Percentiles rank a stretch among this genome's conserved stretches.
These are phyloP conservation scores for Tylopilus microsporus DNA, from an alignment of 1,284 basidiomycete species.

Conservation along the genomic window DNA sequence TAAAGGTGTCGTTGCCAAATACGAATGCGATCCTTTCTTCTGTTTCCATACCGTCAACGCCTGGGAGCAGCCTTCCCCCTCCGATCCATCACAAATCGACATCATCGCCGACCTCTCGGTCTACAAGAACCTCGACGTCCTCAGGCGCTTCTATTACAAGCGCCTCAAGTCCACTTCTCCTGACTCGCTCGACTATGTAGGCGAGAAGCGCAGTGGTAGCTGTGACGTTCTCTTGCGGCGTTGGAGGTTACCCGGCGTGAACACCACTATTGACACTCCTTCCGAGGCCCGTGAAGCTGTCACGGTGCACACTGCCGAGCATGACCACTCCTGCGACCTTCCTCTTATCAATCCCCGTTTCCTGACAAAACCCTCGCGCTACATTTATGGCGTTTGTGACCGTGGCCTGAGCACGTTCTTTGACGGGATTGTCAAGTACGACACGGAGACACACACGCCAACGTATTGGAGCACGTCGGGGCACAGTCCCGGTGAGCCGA, in stretches of 20 bases:
- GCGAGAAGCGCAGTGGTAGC: conserved; percentile 13
- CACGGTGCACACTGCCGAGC: conserved; percentile 20
- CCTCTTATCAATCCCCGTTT: conserved; percentile 31
- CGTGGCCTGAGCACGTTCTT: conserved; percentile 30
- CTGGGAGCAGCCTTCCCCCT: conserved; percentile 30
- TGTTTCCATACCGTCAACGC: conserved; percentile 37
- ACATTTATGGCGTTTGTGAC: conserved; percentile 31
- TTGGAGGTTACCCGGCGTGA: conserved; percentile 24
- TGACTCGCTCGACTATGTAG: conserved; percentile 29
- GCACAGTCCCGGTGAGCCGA: conserved; percentile 34
- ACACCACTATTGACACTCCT: conserved; percentile 15
- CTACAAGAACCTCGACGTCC: conserved; percentile 31
- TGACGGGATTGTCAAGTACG: conserved; percentile 35
- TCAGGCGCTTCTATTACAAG: conserved; percentile 28
- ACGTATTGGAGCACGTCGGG: conserved; percentile 30
- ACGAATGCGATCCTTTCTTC: conserved; percentile 37
- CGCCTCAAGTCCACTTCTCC: conserved; percentile 26
- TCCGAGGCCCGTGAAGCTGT: conserved; percentile 20
- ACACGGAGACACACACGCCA: conserved; percentile 21
- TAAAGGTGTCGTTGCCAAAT: conserved; percentile 35
- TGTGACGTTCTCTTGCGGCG: conserved; percentile 27
- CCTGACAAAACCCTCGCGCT: conserved; percentile 32
- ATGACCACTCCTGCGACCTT: conserved; percentile 32
- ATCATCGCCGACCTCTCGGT: conserved; percentile 36
- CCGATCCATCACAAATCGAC: conserved; percentile 29